Percentiles rank a stretch among this genome's conserved stretches.
Conservation (phyloP, 257 asterid species). For the Solanum dulcamara region DNA sequence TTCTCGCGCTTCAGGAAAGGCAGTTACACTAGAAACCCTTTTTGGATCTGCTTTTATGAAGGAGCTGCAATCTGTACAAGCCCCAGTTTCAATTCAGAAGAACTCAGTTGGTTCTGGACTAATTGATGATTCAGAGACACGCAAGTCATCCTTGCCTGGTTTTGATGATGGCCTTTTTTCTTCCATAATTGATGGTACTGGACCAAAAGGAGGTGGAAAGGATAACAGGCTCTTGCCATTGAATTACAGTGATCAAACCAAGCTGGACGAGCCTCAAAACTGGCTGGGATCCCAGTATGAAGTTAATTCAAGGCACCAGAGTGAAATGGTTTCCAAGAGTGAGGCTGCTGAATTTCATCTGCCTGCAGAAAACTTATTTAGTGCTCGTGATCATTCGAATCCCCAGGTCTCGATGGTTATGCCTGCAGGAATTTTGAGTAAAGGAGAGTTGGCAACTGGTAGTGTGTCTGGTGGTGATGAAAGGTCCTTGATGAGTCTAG, state of each 20-base stretch:
- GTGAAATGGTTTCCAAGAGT: slow-evolving; percentile 22
- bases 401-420: slow-evolving; percentile 21
- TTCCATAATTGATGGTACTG: slow-evolving; percentile 17
- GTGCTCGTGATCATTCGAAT: slow-evolving; percentile 30
- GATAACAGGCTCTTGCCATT: slow-evolving; percentile 12
- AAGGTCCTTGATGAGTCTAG: slow-evolving; percentile 24
- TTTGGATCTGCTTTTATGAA: slow-evolving; percentile 87
- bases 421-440: slow-evolving; percentile 28
- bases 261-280: slow-evolving; percentile 24
- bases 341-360: slow-evolving; percentile 33
- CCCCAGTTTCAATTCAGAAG: slow-evolving; percentile 69
- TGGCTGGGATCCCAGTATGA: slow-evolving; percentile 38
- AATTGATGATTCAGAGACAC: slow-evolving; percentile 25
- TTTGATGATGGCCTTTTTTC: slow-evolving; percentile 23
- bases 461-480: slow-evolving; percentile 28
- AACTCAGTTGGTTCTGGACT: slow-evolving; percentile 33
- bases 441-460: slow-evolving; percentile 30
- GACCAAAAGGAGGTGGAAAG: slow-evolving; percentile 14
- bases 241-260: slow-evolving; percentile 28
- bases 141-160: slow-evolving; percentile 16
- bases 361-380: slow-evolving; percentile 48
- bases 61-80: slow-evolving; percentile 70
- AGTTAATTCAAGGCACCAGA: slow-evolving; percentile 19
- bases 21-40: slow-evolving; percentile 68
- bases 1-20: slow-evolving; percentile 16